Percentiles rank a stretch among this genome's conserved stretches.
Conservation (phyloP, 2,329 filamentous ascomycete species). For the Ceratocystiopsis sp. region DNA sequence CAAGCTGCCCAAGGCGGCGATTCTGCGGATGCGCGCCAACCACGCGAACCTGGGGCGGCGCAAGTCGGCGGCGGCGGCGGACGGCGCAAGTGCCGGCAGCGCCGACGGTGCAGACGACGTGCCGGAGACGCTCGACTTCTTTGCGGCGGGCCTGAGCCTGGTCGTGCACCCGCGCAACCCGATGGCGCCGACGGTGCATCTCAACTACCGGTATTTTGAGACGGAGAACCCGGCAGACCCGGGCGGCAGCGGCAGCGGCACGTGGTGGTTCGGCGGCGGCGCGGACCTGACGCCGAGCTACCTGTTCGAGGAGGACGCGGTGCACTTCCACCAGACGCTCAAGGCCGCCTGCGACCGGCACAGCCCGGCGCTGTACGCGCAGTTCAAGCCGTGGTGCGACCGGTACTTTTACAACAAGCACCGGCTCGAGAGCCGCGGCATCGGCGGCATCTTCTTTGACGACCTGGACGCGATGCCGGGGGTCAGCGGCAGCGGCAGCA, state of each 20-base stretch:
- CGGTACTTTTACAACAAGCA: slow-evolving; percentile 94
- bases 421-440: slow-evolving; percentile 65
- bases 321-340: slow-evolving; percentile 89
- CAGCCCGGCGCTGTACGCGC: slow-evolving; percentile 77
- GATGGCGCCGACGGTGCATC: slow-evolving; percentile 91
- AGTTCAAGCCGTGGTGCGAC: slow-evolving; percentile 97
- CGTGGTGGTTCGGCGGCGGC: slow-evolving; percentile 97
- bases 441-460: slow-evolving; percentile 98
- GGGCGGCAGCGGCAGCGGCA: slow-evolving; percentile 33
- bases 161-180: slow-evolving; percentile 90
- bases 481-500: slow-evolving; percentile 21
- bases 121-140: slow-evolving; percentile 77
- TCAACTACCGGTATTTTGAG: slow-evolving; percentile 98
- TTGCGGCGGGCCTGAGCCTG: slow-evolving; percentile 81
- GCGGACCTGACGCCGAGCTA: slow-evolving; percentile 87
- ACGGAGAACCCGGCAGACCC: slow-evolving; percentile 50
- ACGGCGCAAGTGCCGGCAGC: slow-evolving; percentile 18
- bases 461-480: slow-evolving; percentile 69
- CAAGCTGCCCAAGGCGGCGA: slow-evolving; percentile 68
- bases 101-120: slow-evolving; percentile 34
- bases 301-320: slow-evolving; percentile 90
- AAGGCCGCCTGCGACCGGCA: slow-evolving; percentile 90
- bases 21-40: slow-evolving; percentile 84
- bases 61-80: slow-evolving; percentile 12
- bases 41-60: slow-evolving; percentile 64